These are phyloP conservation scores for Dictyophora rubrovolvata DNA, from an alignment of 768 basidiomycete genomes.

Conservation along the genomic window DNA sequence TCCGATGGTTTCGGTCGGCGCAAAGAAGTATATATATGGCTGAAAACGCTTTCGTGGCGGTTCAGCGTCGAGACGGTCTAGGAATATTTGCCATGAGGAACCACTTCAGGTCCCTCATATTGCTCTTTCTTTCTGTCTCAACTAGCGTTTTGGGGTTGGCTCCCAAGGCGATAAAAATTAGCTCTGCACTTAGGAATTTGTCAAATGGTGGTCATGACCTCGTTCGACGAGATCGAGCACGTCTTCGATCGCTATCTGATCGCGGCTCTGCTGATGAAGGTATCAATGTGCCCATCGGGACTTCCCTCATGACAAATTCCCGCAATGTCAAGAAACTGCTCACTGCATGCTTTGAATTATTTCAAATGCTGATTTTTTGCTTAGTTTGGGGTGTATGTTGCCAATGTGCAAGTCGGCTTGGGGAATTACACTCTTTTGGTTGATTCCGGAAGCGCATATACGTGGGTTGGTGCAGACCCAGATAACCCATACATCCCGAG, in stretches of 20 bases:
- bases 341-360: neutral
- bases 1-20: too few species aligned
- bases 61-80: neutral
- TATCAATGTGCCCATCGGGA: neutral
- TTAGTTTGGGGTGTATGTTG: neutral
- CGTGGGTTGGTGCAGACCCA: constrained; percentile 54
- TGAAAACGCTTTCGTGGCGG: neutral
- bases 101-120: neutral
- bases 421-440: constrained; percentile 29
- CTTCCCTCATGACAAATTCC: too few species aligned
- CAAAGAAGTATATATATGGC: neutral
- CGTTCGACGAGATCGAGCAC: neutral
- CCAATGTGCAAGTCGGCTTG: constrained; percentile 31
- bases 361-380: neutral
- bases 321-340: neutral
- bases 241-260: neutral
- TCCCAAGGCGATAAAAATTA: neutral
- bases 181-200: neutral
- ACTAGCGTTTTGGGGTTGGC: neutral
- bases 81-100: neutral
- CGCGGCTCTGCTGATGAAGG: neutral
- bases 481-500: constrained; percentile 33
- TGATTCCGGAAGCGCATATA: constrained; percentile 33
- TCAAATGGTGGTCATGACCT: neutral
- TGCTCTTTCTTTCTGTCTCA: neutral